phyloP scores from a whole-genome alignment of 2,329 filamentous ascomycete species.

The Akanthomyces lecanii region DNA sequence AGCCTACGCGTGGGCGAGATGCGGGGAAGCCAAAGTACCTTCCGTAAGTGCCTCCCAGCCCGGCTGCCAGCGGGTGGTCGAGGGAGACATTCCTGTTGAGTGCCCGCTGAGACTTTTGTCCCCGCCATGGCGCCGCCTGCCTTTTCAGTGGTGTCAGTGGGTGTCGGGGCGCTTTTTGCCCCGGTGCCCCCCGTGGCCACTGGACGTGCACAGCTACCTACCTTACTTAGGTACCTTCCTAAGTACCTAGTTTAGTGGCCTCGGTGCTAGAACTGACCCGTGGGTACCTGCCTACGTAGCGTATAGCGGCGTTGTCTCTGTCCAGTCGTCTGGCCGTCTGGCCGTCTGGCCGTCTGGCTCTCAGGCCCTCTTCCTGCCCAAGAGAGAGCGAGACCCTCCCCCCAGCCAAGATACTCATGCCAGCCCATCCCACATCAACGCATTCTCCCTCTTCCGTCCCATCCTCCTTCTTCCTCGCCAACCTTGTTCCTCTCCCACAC shows the following conservation, averaged over 20 bases:
- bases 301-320: conserved; percentile 8
- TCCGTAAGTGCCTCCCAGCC: neutral
- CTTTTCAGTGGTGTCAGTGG: neutral
- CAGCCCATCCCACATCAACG: conserved; percentile 1
- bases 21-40: conserved; percentile 7
- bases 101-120: conserved; percentile 9
- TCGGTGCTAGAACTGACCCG: neutral
- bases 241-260: neutral
- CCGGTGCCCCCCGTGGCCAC: too few species aligned
- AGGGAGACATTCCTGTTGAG: conserved; percentile 12
- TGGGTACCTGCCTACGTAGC: neutral
- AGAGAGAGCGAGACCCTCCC: neutral
- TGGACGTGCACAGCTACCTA: neutral
- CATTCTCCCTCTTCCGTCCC: conserved; percentile 5
- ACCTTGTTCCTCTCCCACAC: conserved; percentile 1
- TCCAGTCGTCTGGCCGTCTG: neutral
- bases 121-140: neutral
- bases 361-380: neutral
- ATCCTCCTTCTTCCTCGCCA: conserved; percentile 7
- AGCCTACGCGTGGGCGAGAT: neutral
- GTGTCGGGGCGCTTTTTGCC: too few species aligned
- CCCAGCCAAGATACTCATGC: conserved; percentile 1
- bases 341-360: neutral
- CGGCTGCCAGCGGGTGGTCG: neutral
- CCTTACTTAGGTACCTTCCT: neutral